These are phyloP conservation scores for Arachis stenosperma DNA, from an alignment of 306 rosid genomes.

Conservation along the genomic window DNA sequence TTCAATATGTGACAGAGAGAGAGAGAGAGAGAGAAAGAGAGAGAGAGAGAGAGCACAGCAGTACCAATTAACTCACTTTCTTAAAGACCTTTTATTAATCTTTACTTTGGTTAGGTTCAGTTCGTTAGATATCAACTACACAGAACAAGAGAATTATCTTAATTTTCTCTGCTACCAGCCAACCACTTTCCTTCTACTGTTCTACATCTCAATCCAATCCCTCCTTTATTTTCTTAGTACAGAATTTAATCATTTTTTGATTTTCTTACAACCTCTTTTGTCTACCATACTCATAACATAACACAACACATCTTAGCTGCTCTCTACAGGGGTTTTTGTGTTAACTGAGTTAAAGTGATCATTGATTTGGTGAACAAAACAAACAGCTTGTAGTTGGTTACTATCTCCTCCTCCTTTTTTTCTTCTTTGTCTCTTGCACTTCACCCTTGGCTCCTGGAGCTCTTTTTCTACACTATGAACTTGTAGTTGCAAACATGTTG, in stretches of 20 bases:
- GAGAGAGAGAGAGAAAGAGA: slow-evolving; percentile 41
- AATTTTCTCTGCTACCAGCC: slow-evolving; percentile 23
- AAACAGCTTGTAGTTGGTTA: slow-evolving; percentile 54
- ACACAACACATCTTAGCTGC: slow-evolving; percentile 25
- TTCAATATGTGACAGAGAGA: slow-evolving; percentile 13
- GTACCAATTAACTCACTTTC: slow-evolving; percentile 30
- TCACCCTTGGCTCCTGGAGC: not conserved
- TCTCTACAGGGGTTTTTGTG: not conserved
- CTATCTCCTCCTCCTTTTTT: slow-evolving; percentile 47
- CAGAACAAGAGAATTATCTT: slow-evolving; percentile 37
- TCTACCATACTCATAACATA: slow-evolving; percentile 2
- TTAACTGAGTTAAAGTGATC: slow-evolving; percentile 17
- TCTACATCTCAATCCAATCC: slow-evolving; percentile 30
- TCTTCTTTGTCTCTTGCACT: slow-evolving; percentile 35
- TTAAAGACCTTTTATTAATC: slow-evolving; percentile 28
- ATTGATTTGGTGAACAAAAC: slow-evolving; percentile 71
- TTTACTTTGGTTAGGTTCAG: slow-evolving; percentile 42
- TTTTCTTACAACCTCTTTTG: slow-evolving; percentile 25
- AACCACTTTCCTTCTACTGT: slow-evolving; percentile 34
- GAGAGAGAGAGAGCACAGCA: slow-evolving; percentile 44
- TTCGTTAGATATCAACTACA: slow-evolving; percentile 37
- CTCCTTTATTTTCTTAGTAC: slow-evolving; percentile 33
- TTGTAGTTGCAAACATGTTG: slow-evolving; percentile 49
- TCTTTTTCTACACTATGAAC: slow-evolving; percentile 60
- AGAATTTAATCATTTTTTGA: slow-evolving; percentile 17